Evolutionary conservation across 176 grass and related monocot genomes (phyloP), one percentile per base, ranked within the genome.

Genomic region (Aegilops sharonensis): DNA sequence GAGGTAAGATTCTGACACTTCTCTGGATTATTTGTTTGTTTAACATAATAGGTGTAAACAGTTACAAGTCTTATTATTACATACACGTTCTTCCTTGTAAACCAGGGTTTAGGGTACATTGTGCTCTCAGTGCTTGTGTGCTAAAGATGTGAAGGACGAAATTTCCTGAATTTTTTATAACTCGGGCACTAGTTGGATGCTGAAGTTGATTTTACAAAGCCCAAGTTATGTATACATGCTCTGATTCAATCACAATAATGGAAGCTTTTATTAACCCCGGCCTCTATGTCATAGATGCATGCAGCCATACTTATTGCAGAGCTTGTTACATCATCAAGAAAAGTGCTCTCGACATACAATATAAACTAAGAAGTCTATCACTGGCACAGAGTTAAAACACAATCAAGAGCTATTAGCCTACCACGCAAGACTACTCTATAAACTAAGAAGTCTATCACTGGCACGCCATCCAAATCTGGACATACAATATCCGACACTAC

Each of bases 1-100:
- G 94, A 98, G 87, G 97, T 98, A 88, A 62, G 47, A 10, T 78
- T 88, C 27, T 81, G 77, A 72, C 4, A n/a, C 11, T 90, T 84
- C 15, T 36, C 56, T 56, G 40, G 15, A 30, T 65, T 75, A 40
- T 43, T 87, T 86, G 48, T 78, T 71, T 78, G 31, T 72, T 32
- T 34, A 56, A 34, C 14, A 2, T 63, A 25, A 73, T 56, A 82
- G 64, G 34, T 78, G 34, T 56, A 56, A 72, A 83, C 39, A 75
- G 80, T 68, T 75, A 40, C 67, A 32, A 36, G 59, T 64, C 64
- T 8, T 65, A 75, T 60, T 62, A 63, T 60, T 82, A 31, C 3
- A 35, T 60, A 71, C 0, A 25, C 8, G 21, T 90, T 85, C 17
- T 77, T 73, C 77, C 30, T 34, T 72, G 64, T 52, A 72, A 90